Base-by-base conservation (phyloP, 805 yeast species). In the Cyberlindnera americana region DNA sequence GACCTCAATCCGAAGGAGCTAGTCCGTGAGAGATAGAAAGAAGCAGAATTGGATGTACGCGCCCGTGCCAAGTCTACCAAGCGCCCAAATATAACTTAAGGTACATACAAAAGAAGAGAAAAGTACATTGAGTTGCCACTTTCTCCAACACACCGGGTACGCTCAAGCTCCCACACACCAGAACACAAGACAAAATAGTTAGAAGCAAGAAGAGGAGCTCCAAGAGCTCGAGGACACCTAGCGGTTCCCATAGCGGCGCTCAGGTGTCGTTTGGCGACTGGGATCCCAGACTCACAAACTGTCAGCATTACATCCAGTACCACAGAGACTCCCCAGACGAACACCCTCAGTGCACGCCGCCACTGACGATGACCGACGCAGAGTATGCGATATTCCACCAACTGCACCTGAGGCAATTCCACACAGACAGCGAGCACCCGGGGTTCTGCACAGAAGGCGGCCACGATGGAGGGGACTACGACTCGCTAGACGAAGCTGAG, bases 171-270 rank as follows among this genome's bases (percentile, higher is more conserved):
- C 12, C 29, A 12, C 24, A 24, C 29, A 6, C 17, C 10, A 16
- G 15, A 5, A 22, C 21, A 15, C 28, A 22, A 23, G 21, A 16
- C 46, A 44, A 29, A 9, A 48, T 48, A 30, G 46, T 50, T 13
- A 38, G 49, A 39, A 41, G 35, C 16, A 49, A 44, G 38, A 44
- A 49, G 40, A 49, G 44, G 47, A 42, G 42, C 38, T 45, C 50
- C 3, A 50, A 49, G 47, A 43, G 48, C 47, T 36, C 46, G 21
- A 36, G 50, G 49, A 45, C 46, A 33, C 25, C 41, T 35, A 37
- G 44, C n/a, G 32, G 22, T 21, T 18, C 43, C 19, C 14, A 19
- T 4, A n/a, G n/a, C n/a, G n/a, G n/a, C n/a, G n/a, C n/a, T n/a
- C n/a, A n/a, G n/a, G n/a, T n/a, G n/a, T n/a, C n/a, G n/a, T 44